Base-by-base conservation (phyloP, 2,329 filamentous ascomycete genomes). In the Sclerotinia trifoliorum region DNA sequence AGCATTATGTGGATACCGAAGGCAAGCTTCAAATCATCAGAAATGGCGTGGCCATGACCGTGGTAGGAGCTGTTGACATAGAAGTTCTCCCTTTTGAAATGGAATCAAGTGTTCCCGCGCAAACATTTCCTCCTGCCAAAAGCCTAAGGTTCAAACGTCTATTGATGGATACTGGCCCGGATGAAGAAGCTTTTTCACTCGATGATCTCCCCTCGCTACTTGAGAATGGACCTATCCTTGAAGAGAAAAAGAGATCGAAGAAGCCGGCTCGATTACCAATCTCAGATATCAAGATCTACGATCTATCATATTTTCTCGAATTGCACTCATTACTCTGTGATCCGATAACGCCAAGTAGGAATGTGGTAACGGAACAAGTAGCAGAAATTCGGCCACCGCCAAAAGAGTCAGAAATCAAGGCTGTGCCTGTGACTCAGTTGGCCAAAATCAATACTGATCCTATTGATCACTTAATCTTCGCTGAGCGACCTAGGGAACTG, bases 391-490 rank as follows among this genome's bases (percentile, higher is more conserved):
- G 46, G 11, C 26, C 44, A 13, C 7, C 46, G 4, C 58, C 58
- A 39, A 49, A 51, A 39, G 46, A 51, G 15, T 62, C 58, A 24
- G 46, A 62, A 3, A 35, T 51, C 4, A 21, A 24, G n/a, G 58
- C 46, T 51, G 46, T 51, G 29, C 44, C 58, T 51, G 5, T 62
- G 8, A 26, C 29, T 39, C 29, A 62, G 13, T 13, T 51, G 29
- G 29, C 26, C 21, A 35, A 49, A 62, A 62, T 51, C 21, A 51
- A 62, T 24, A 62, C 46, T 26, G 46, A 62, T 8, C 44, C 58
- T 51, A 62, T 62, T 51, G 44, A 62, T 26, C 10, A 51, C 19
- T 51, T 62, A n/a, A 62, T 62, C 58, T 62, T 51, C 21, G 58
- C 19, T 15, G 44, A 62, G 49, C 44, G 58, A 21, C 29, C 58